phyloP scores from a whole-genome alignment of 192 early-diverging fungal species.

The Rhizophagus clarus region DNA sequence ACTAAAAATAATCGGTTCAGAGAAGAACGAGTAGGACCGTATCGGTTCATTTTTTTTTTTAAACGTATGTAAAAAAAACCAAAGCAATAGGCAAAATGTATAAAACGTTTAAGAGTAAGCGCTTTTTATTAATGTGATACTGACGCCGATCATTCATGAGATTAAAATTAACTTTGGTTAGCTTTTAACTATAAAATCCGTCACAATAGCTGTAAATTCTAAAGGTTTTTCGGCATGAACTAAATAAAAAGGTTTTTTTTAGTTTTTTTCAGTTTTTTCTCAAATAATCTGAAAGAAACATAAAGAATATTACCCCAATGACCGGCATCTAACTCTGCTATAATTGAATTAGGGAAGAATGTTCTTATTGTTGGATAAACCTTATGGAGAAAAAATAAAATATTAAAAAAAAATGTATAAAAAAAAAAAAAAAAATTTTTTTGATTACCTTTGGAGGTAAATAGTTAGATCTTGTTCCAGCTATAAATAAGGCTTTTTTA shows the following conservation, averaged over 20 bases:
- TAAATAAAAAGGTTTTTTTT: conserved; percentile 20
- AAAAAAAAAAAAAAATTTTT: neutral
- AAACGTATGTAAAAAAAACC: too few relatives aligned
- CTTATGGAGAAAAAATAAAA: conserved; percentile 24
- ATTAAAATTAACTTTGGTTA: neutral
- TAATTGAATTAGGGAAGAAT: conserved; percentile 72
- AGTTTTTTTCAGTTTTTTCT: too few relatives aligned
- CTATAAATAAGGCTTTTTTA: conserved; percentile 79
- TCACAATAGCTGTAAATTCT: conserved; percentile 62
- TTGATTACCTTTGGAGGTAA: conserved; percentile 50
- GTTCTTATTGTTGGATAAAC: conserved; percentile 56
- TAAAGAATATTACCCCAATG: conserved; percentile 77
- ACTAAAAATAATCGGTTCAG: neutral
- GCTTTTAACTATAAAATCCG: conserved; percentile 40
- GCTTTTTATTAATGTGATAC: too few relatives aligned
- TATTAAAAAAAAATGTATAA: neutral
- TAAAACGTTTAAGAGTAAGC: too few relatives aligned
- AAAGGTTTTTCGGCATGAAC: conserved; percentile 74
- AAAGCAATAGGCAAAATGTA: neutral
- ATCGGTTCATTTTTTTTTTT: neutral
- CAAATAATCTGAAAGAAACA: too few relatives aligned
- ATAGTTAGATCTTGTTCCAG: conserved; percentile 72
- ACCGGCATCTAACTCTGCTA: conserved; percentile 76
- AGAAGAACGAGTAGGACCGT: neutral
- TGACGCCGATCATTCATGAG: neutral